phyloP scores from a whole-genome alignment of 331 rosid species.

The Cydonia oblonga region DNA sequence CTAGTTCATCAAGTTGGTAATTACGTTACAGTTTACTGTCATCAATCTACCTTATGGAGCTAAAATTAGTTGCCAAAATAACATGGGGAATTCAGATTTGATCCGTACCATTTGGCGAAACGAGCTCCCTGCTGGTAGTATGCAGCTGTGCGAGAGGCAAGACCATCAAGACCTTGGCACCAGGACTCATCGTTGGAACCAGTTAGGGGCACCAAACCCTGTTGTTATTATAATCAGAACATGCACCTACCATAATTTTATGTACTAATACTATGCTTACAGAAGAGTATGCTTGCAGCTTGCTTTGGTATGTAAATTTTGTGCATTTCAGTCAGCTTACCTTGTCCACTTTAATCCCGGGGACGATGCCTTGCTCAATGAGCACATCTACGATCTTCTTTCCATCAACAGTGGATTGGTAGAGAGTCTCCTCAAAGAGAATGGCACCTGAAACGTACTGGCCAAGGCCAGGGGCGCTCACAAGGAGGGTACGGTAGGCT shows the following conservation, averaged over 20 bases:
- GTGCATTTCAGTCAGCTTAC: constrained; percentile 13
- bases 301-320: neutral
- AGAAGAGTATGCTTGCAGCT: neutral
- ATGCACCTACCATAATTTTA: neutral
- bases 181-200: constrained; percentile 86
- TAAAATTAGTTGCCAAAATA: neutral
- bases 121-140: constrained; percentile 87
- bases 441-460: constrained; percentile 77
- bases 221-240: constrained; percentile 17
- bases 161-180: constrained; percentile 97
- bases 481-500: constrained; percentile 72
- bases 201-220: constrained; percentile 77
- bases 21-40: neutral
- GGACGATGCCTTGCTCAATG: constrained; percentile 49
- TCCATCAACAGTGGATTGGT: constrained; percentile 70
- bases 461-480: constrained; percentile 52
- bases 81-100: neutral
- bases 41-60: neutral
- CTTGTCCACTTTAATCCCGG: constrained; percentile 88
- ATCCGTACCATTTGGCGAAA: constrained; percentile 68
- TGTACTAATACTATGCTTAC: neutral
- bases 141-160: constrained; percentile 80
- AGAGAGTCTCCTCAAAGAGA: constrained; percentile 81
- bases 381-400: constrained; percentile 69
- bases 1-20: constrained; percentile 14